Conservation (phyloP, 257 asterid genomes). For the Agastache rugosa region DNA sequence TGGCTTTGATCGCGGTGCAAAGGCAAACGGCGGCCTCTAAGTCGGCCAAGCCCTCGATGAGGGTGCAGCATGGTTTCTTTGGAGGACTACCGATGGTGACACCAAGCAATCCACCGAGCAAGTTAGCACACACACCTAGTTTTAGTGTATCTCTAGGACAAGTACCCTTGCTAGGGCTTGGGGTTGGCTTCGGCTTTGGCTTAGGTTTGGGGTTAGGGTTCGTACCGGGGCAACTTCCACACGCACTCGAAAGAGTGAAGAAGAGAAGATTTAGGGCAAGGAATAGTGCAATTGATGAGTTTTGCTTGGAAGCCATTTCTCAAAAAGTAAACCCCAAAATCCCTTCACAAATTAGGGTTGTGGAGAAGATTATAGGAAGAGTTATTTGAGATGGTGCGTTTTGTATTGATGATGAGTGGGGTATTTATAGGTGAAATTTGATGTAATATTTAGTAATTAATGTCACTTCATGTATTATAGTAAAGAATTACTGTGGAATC, state of each 20-base stretch:
- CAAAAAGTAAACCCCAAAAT: neutral
- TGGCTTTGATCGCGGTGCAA: slow-evolving; percentile 15
- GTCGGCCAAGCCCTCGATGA: slow-evolving; percentile 12
- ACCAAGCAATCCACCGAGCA: slow-evolving; percentile 31
- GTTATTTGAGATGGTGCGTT: slow-evolving; percentile 34
- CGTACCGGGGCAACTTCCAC: slow-evolving; percentile 33
- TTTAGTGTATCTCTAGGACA: slow-evolving; percentile 42
- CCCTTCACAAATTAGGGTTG: slow-evolving; percentile 4
- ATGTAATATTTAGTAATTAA: neutral
- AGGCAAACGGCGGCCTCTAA: slow-evolving; percentile 21
- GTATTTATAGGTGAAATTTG: slow-evolving; percentile 42
- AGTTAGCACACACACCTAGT: slow-evolving; percentile 41
- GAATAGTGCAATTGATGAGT: slow-evolving; percentile 18
- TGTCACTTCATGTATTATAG: neutral
- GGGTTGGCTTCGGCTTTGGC: slow-evolving; percentile 22
- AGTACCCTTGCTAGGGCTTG: slow-evolving; percentile 23
- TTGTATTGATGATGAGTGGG: slow-evolving; percentile 17
- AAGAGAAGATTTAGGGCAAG: slow-evolving; percentile 30
- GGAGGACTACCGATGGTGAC: slow-evolving; percentile 38
- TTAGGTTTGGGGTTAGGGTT: slow-evolving; percentile 14
- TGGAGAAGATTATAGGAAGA: neutral
- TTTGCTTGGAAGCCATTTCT: slow-evolving; percentile 34
- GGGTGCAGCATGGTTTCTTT: slow-evolving; percentile 26
- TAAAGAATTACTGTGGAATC: neutral
- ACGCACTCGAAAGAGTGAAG: slow-evolving; percentile 31